These are phyloP conservation scores for Floccularia luteovirens DNA, from an alignment of 768 basidiomycete genomes.

Conservation along the genomic window DNA sequence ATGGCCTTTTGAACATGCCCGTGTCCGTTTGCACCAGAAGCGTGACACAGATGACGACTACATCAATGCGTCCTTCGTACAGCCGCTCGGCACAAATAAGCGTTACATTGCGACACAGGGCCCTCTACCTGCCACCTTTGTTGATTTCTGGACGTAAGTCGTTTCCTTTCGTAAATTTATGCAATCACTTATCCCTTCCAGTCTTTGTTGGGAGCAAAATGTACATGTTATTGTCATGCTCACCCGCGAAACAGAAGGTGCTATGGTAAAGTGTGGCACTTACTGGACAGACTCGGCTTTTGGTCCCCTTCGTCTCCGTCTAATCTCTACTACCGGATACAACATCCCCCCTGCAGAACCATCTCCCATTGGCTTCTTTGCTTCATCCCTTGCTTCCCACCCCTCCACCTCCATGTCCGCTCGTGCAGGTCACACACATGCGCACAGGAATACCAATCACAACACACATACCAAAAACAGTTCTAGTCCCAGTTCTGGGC, in stretches of 20 bases:
- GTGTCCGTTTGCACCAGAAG: slow-evolving; percentile 59
- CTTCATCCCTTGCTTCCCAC: slow-evolving; percentile 7
- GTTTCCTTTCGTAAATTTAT: not conserved
- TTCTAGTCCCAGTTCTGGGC: no score
- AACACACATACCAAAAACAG: slow-evolving; percentile 5
- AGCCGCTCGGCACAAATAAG: slow-evolving; percentile 73
- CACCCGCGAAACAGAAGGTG: slow-evolving; percentile 84
- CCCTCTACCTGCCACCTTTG: slow-evolving; percentile 81
- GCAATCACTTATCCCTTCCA: slow-evolving; percentile 15
- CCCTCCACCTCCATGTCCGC: slow-evolving; percentile 1
- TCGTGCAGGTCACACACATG: not conserved
- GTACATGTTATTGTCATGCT: slow-evolving; percentile 96
- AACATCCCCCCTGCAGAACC: slow-evolving; percentile 16
- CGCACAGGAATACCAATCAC: not conserved
- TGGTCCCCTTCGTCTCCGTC: slow-evolving; percentile 61
- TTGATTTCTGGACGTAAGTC: slow-evolving; percentile 91
- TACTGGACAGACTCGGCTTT: slow-evolving; percentile 77
- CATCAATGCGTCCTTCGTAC: slow-evolving; percentile 91
- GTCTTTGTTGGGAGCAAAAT: slow-evolving; percentile 90
- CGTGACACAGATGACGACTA: slow-evolving; percentile 60
- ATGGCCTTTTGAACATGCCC: slow-evolving; percentile 95
- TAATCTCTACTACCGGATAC: slow-evolving; percentile 27
- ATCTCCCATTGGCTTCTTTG: slow-evolving; percentile 26
- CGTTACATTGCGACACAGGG: slow-evolving; percentile 96
- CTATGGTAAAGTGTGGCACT: slow-evolving; percentile 82